Percentiles rank a stretch among this genome's conserved stretches.
These are phyloP conservation scores for Pseudogymnoascus sp. DNA, from an alignment of 2,329 filamentous ascomycete species.

Conservation along the genomic window DNA sequence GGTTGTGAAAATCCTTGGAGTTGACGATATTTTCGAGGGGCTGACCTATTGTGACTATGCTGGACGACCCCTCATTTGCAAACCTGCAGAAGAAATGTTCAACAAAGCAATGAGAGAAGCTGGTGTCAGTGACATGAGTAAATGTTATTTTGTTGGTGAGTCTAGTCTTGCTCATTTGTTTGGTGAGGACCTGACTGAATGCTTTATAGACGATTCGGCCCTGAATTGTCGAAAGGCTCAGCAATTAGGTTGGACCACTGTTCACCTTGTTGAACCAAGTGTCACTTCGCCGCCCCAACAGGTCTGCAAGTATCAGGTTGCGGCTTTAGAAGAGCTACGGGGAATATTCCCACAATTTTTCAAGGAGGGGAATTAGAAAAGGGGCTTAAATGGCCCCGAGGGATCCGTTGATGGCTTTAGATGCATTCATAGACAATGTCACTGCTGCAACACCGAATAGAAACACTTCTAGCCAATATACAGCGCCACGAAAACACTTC, in stretches of 20 bases:
- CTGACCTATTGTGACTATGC: slow-evolving; percentile 92
- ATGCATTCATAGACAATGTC: background rate
- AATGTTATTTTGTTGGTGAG: slow-evolving; percentile 91
- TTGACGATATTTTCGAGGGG: slow-evolving; percentile 89
- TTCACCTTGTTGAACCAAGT: slow-evolving; percentile 75
- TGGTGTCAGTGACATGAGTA: slow-evolving; percentile 53
- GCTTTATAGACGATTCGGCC: slow-evolving; percentile 66
- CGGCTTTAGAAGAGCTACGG: slow-evolving; percentile 66
- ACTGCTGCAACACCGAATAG: background rate
- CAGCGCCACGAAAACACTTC: background rate
- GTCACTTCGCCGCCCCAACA: slow-evolving; percentile 53
- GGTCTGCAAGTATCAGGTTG: slow-evolving; percentile 68
- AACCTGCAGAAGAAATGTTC: slow-evolving; percentile 77
- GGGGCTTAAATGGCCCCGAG: background rate
- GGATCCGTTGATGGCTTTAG: background rate
- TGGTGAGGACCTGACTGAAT: slow-evolving; percentile 5
- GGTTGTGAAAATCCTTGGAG: slow-evolving; percentile 69
- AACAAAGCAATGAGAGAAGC: slow-evolving; percentile 83
- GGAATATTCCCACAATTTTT: slow-evolving; percentile 78
- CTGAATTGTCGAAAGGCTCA: slow-evolving; percentile 72
- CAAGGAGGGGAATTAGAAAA: slow-evolving; percentile 37
- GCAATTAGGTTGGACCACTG: slow-evolving; percentile 76
- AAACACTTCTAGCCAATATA: background rate
- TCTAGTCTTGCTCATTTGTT: slow-evolving; percentile 17
- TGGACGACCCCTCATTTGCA: slow-evolving; percentile 67